Evolutionary conservation across 2,329 filamentous ascomycete species (phyloP), one percentile per base, ranked within the genome.

Genomic region (Colletotrichum cereale): DNA sequence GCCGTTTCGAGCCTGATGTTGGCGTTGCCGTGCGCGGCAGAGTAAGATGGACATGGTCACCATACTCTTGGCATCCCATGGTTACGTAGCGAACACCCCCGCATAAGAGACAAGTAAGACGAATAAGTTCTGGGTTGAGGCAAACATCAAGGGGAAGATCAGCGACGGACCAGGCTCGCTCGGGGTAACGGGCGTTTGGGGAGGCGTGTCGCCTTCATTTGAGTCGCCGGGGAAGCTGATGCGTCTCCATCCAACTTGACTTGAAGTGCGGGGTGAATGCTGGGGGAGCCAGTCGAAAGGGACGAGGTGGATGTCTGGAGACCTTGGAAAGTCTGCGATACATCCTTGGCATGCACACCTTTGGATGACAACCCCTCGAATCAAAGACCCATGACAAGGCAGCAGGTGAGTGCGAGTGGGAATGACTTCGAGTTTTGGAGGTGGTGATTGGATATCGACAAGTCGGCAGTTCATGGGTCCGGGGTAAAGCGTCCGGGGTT

Each of bases 231-330:
- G 62, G 56, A 66, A 56, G 38, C 56, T 26, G 7, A 44, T 44
- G 38, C 11, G n/a, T 36, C 53, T 36, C 62, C 67, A 40, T 70
- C 40, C 62, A 56, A 31, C 48, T 42, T 26, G 36, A n/a, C 36
- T 34, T 50, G 36, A 58, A n/a, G 52, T 71, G 69, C 65, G 69
- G 65, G 69, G 65, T 68, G 68, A 64, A 62, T 44, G 34, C 50
- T 38, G 44, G 68, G 56, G 58, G 26, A 71, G 44, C 69, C 69
- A 69, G 58, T 72, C 47, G 24, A 64, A 44, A 40, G 38, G 36
- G 36, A 42, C 44, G 24, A 26, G n/a, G 69, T 72, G 69, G 69
- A 69, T 63, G 18, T 60, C 42, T 24, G 42, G 38, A 68, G 65
- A 58, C 52, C 34, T 53, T 62, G 1, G 64, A 53, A 47, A 42